Evolutionary conservation across 805 yeast species (phyloP), one percentile per base, ranked within the genome.

Genomic region (Ogataea pini): DNA sequence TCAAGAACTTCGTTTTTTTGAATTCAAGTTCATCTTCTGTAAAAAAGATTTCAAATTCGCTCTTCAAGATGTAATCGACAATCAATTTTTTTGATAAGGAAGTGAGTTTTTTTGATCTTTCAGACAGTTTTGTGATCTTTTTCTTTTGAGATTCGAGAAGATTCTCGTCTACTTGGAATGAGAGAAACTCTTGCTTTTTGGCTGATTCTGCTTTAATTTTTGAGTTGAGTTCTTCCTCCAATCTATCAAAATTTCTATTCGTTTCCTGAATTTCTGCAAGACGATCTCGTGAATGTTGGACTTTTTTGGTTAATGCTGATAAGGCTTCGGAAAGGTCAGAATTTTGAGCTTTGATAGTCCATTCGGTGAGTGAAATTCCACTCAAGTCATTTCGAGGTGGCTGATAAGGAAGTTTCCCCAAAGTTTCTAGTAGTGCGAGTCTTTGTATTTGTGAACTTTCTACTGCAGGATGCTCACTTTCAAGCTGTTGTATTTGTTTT

Each of bases 321-420:
- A 52, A 10, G 1, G 53, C 24, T 9, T 42, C 24, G 8, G 55
- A 27, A 5, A 58, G 28, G 10, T 36, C 53, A 1, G 42, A 44
- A 1, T 40, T 38, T 16, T 63, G 65, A 1, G 43, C 18, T 1
- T 4, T 18, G 20, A 61, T 29, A 2, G 45, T 37, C 2, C 38
- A 18, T 36, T 63, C 57, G n/a, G 67, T 58, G 27, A 65, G 39
- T 1, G 68, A 58, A 2, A 61, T 40, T 1, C 62, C 62, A 3
- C 59, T 51, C 29, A 63, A 46, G 36, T 65, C 70, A 16, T 61
- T 59, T 22, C 67, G 47, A 7, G 64, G 55, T 1, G 69, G 65
- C 16, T 55, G 59, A 50, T 57, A 65, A 1, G 69, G 69, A 4
- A 63, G 42, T 20, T 53, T 55, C 3, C 51, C 50, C 14, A 63